phyloP scores from a whole-genome alignment of 352 stramenopile species.

The Pythium dissimile region DNA sequence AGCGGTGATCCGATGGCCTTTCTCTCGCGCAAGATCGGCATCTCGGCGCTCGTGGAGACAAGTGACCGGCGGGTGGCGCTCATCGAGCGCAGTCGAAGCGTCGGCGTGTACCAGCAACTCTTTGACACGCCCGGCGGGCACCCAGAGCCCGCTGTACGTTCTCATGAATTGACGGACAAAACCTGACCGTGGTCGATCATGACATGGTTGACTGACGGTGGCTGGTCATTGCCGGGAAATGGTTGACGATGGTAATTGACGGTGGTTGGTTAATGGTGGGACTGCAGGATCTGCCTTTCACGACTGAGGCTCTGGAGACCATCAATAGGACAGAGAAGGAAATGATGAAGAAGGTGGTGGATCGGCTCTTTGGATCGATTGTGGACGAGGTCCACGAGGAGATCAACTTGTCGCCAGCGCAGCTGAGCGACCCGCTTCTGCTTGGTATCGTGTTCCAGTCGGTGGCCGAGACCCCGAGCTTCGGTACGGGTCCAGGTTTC shows the following conservation, averaged over 20 bases:
- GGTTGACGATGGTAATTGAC: neutral
- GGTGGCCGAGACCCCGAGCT: constrained; percentile 71
- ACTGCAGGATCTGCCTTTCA: constrained; percentile 15
- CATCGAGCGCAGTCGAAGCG: constrained; percentile 56
- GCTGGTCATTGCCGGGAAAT: neutral
- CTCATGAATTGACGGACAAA: too few relatives aligned
- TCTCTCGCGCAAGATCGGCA: constrained; percentile 76
- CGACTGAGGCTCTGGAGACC: constrained; percentile 8
- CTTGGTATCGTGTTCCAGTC: constrained; percentile 71
- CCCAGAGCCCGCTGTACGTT: constrained; percentile 46
- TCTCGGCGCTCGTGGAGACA: constrained; percentile 69
- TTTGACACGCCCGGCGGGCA: constrained; percentile 78
- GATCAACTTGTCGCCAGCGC: constrained; percentile 53
- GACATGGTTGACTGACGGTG: too few relatives aligned
- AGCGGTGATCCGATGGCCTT: constrained; percentile 43
- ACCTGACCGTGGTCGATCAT: too few relatives aligned
- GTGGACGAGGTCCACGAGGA: constrained; percentile 74
- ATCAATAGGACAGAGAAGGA: neutral
- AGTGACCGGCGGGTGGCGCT: constrained; percentile 54
- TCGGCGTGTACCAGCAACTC: constrained; percentile 73
- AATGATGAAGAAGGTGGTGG: neutral
- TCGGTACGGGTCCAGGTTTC: constrained; percentile 34
- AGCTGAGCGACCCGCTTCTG: constrained; percentile 47
- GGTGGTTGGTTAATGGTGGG: neutral
- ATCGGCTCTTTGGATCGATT: constrained; percentile 60